phyloP scores from a whole-genome alignment of 129 eudicot species.

The Helianthus annuus region DNA sequence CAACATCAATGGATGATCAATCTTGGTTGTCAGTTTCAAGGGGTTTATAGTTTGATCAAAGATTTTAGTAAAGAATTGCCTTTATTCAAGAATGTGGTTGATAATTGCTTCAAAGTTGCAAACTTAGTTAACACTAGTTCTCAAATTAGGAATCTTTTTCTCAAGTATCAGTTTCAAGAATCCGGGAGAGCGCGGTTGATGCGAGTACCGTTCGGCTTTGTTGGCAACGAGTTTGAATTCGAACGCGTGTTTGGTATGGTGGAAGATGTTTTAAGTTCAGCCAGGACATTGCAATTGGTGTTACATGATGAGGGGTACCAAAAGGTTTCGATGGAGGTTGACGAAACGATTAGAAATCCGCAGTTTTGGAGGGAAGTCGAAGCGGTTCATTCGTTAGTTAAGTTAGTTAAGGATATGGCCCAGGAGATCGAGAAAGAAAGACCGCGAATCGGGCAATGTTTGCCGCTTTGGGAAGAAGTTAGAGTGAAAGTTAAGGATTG shows the following conservation, averaged over 20 bases:
- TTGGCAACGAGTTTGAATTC: slow-evolving; percentile 34
- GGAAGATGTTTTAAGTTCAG: slow-evolving; percentile 67
- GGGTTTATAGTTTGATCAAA: slow-evolving; percentile 60
- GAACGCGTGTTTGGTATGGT: slow-evolving; percentile 53
- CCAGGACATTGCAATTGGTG: slow-evolving; percentile 66
- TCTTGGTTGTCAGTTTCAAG: slow-evolving; percentile 73
- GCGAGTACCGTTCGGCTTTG: slow-evolving; percentile 45
- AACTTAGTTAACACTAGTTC: slow-evolving; percentile 62
- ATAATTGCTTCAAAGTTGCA: slow-evolving; percentile 60
- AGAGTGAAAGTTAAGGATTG: slow-evolving; percentile 66
- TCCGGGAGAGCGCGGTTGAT: slow-evolving; percentile 60
- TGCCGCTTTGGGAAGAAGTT: slow-evolving; percentile 89
- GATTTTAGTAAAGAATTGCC: slow-evolving; percentile 80
- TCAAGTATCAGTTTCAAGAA: slow-evolving; percentile 72
- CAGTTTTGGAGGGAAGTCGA: slow-evolving; percentile 85
- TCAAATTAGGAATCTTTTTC: slow-evolving; percentile 53
- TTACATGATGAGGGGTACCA: slow-evolving; percentile 68
- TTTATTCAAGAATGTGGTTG: slow-evolving; percentile 64
- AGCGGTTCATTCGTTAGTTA: slow-evolving; percentile 69
- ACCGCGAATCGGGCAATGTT: slow-evolving; percentile 81
- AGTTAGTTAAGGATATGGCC: slow-evolving; percentile 58
- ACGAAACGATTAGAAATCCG: slow-evolving; percentile 63
- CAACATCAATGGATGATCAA: slow-evolving; percentile 95
- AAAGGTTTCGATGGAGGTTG: slow-evolving; percentile 51
- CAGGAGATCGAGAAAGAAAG: slow-evolving; percentile 67